Evolutionary conservation across 2,329 filamentous ascomycete species (phyloP).

Genomic region (Leptographium galeiforme): DNA sequence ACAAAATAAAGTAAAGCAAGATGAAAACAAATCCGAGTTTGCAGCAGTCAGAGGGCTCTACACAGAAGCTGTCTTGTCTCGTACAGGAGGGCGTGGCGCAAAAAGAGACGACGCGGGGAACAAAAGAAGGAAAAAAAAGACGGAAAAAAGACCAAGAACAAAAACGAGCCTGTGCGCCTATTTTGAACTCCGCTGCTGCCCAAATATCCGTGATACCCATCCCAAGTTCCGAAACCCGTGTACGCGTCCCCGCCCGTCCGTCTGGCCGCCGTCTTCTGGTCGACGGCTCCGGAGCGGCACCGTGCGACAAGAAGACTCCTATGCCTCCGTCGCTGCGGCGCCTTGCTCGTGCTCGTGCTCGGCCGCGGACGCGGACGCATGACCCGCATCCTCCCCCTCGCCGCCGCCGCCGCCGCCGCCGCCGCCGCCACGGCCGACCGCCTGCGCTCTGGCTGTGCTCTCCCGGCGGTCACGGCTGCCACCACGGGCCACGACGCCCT

Average conservation of each 20-base stretch:
- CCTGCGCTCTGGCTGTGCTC: slow-evolving; percentile 11
- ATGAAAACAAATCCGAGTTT: not conserved
- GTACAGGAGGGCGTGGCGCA: not conserved
- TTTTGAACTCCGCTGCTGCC: not conserved
- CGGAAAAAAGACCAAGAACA: not conserved
- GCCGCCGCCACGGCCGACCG: not conserved
- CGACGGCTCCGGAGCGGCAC: too few relatives aligned
- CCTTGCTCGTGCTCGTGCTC: not conserved
- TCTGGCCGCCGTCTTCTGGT: not conserved
- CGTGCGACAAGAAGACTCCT: not conserved
- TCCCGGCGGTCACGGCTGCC: not conserved
- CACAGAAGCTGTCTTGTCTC: not conserved
- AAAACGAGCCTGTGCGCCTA: not conserved
- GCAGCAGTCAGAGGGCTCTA: not conserved
- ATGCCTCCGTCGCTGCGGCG: not conserved
- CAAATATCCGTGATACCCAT: not conserved
- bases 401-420: not conserved
- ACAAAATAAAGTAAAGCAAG: not conserved
- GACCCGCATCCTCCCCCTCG: not conserved
- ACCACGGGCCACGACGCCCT: not conserved
- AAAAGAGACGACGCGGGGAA: too few relatives aligned
- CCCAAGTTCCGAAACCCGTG: not conserved
- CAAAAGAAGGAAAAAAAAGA: not conserved
- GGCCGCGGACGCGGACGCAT: too few relatives aligned
- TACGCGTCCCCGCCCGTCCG: not conserved